These are phyloP conservation scores for Carex scoparia DNA, from an alignment of 176 grass and related monocot species.

Conservation along the genomic window DNA sequence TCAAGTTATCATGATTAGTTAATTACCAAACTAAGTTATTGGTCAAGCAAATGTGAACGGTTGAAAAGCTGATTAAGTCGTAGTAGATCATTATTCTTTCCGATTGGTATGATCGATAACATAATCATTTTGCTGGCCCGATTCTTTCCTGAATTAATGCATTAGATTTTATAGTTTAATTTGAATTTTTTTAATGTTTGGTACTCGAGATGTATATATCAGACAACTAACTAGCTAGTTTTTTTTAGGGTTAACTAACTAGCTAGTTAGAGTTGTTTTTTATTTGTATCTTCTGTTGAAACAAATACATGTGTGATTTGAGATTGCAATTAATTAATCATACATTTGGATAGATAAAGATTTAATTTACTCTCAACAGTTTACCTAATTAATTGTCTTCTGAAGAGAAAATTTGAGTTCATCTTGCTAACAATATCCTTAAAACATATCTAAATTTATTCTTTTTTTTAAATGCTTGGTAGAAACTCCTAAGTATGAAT, in stretches of 20 bases:
- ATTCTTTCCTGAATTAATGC: neutral
- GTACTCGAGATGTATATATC: too few species aligned
- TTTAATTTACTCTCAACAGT: neutral
- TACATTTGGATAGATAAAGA: neutral
- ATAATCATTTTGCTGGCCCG: neutral
- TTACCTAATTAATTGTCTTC: neutral
- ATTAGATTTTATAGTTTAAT: too few species aligned
- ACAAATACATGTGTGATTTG: too few species aligned
- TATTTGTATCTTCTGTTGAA: too few species aligned
- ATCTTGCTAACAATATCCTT: neutral
- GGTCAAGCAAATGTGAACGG: neutral
- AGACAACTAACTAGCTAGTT: too few species aligned
- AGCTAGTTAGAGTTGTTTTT: too few species aligned
- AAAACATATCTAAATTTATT: too few species aligned
- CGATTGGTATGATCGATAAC: neutral
- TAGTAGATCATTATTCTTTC: neutral
- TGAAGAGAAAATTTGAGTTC: neutral
- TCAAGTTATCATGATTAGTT: constrained; percentile 6
- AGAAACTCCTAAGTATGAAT: too few species aligned
- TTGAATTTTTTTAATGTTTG: too few species aligned
- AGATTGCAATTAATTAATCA: neutral
- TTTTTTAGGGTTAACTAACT: too few species aligned
- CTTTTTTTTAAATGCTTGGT: too few species aligned
- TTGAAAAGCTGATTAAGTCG: neutral
- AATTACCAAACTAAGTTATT: neutral